Base-by-base conservation (phyloP, 352 stramenopile genomes). In the Phytophthora pseudosyringae region DNA sequence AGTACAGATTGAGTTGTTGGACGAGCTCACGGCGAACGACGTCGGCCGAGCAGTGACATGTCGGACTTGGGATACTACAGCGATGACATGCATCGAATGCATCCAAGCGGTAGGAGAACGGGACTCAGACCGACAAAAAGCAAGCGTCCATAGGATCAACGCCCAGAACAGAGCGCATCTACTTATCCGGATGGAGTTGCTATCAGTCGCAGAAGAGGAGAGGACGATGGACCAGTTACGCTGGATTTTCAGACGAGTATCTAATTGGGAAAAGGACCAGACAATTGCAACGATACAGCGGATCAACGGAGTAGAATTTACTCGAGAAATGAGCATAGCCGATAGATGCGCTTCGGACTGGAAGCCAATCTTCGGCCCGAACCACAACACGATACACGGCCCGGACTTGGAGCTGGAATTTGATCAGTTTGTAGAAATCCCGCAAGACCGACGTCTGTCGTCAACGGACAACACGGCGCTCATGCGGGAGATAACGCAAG, bases 291-390 rank as follows among this genome's bases (percentile, higher is more conserved):
- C 1, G 15, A 49, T 49, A 18, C 3, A 26, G 7, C 41, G 25
- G 25, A 35, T 49, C 43, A 49, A 49, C 25, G 43, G 43, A 15
- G 25, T 18, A 2, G 11, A 25, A 16, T 35, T 33, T 10, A 31
- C 9, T 15, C 9, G 43, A 15, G 15, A 33, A 5, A 21, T 38
- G 10, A 46, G 3, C 5, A 26, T 18, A 2, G 48, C 48, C 2
- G 33, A 35, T 6, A 45, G 10, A 18, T 56, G 45, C 29, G 48
- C 33, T 2, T 56, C 48, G 3, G 48, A 56, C 6, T 56, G 48
- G 48, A 33, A 45, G 8, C 33, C 48, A 4, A 28, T 46, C 4
- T 16, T 56, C 9, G 21, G 48, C 10, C 3, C 11, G 4, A 43
- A 2, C 4, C 47, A 55, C 7, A 44, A 39, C 26, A 8, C n/a